A percentile compares a stretch with the other conserved stretches of the same genome.
Evolutionary conservation across 768 basidiomycete genomes (phyloP).

Genomic region (Boletus coccyginus): DNA sequence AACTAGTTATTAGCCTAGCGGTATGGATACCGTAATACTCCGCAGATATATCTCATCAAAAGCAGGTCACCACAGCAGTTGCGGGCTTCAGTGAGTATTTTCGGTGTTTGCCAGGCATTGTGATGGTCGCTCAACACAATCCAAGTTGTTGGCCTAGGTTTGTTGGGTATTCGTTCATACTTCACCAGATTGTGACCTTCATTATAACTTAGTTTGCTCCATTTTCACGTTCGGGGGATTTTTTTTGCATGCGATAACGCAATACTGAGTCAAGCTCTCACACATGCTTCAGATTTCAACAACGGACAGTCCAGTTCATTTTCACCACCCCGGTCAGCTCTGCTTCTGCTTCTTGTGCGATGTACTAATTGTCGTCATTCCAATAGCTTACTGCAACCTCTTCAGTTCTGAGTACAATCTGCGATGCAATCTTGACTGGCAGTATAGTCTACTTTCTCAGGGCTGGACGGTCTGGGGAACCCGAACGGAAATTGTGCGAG

Average conservation of each 20-base stretch:
- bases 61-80: neutral
- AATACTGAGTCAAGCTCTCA: neutral
- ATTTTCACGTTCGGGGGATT: neutral
- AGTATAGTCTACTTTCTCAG: constrained; percentile 6
- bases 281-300: neutral
- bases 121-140: neutral
- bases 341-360: neutral
- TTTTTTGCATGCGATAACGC: neutral
- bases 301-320: neutral
- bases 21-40: neutral
- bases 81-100: neutral
- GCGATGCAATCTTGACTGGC: constrained; percentile 1
- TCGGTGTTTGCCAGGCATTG: neutral
- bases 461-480: neutral
- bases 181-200: neutral
- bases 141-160: constrained; percentile 6
- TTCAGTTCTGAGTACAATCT: neutral
- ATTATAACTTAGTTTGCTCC: neutral
- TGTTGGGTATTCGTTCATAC: neutral
- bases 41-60: neutral
- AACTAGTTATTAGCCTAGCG: neutral
- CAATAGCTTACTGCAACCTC: constrained; percentile 1
- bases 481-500: neutral
- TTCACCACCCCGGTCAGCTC: constrained; percentile 4
- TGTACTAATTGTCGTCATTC: neutral